Conservation (phyloP, 331 rosid species). For the Malus hybrid region DNA sequence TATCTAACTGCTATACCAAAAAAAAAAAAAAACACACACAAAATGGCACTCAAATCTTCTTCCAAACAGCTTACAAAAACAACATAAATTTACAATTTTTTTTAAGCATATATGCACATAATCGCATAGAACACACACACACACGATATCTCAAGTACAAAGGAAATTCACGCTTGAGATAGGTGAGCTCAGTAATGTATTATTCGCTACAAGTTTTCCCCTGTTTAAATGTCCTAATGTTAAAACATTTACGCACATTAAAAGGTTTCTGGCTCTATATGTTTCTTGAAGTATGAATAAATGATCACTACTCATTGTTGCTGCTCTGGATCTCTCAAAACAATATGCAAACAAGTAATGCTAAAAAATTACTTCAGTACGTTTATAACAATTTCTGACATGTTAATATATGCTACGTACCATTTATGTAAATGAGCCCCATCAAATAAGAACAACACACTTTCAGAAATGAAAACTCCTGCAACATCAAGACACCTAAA, state of each 20-base stretch:
- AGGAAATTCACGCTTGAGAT: background rate
- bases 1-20: background rate
- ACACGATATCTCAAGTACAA: background rate
- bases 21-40: too few species aligned
- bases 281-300: background rate
- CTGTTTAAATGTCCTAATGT: background rate
- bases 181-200: background rate
- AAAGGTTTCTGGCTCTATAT: background rate
- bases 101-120: background rate
- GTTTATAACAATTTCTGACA: too few species aligned
- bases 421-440: background rate
- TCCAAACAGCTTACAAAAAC: background rate
- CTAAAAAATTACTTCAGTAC: too few species aligned
- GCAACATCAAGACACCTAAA: background rate
- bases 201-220: background rate
- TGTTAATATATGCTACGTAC: too few species aligned
- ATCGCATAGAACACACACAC: background rate
- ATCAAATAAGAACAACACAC: background rate
- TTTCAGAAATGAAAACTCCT: background rate
- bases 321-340: background rate
- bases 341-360: background rate
- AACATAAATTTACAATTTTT: background rate
- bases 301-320: background rate
- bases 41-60: background rate
- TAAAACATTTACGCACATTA: background rate